These are phyloP conservation scores for Pleurotus salmoneostramineus DNA, from an alignment of 768 basidiomycete genomes.

Conservation along the genomic window DNA sequence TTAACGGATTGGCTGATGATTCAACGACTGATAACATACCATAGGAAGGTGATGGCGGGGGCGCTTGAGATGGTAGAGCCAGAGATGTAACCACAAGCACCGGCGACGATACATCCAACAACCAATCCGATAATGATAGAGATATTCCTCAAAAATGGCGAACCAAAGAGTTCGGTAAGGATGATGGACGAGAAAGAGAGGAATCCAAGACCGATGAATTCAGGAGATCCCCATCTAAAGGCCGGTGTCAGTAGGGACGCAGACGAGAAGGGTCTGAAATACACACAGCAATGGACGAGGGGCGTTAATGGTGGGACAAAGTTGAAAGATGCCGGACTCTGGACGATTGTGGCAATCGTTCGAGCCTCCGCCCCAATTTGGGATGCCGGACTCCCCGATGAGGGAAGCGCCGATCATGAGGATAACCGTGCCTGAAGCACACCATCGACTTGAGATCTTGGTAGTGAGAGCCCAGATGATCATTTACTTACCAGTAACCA, in stretches of 20 bases:
- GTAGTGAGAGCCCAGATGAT: neutral
- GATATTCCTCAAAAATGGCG: conserved; percentile 80
- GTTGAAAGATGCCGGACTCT: conserved; percentile 56
- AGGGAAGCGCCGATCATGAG: conserved; percentile 78
- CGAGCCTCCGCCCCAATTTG: conserved; percentile 83
- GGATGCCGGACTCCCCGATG: conserved; percentile 68
- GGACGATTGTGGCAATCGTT: conserved; percentile 67
- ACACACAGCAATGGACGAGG: conserved; percentile 63
- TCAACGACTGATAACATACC: conserved; percentile 29
- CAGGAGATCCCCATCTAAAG: conserved; percentile 70
- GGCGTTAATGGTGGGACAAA: conserved; percentile 71
- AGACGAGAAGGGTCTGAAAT: neutral
- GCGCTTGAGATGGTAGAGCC: conserved; percentile 58
- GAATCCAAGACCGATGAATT: conserved; percentile 87
- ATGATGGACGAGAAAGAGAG: conserved; percentile 75
- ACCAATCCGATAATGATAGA: conserved; percentile 72
- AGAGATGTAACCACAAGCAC: conserved; percentile 76
- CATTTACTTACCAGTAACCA: conserved; percentile 58
- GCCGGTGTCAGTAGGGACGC: neutral
- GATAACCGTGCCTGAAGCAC: conserved; percentile 60
- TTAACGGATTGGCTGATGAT: too few species aligned
- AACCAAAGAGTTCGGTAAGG: conserved; percentile 78
- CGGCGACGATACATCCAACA: conserved; percentile 80
- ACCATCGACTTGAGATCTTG: neutral
- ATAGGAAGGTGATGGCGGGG: conserved; percentile 80